Evolutionary conservation across 1,284 basidiomycete genomes (phyloP), one percentile per base, ranked within the genome.

Genomic region (Porodaedalea pini): DNA sequence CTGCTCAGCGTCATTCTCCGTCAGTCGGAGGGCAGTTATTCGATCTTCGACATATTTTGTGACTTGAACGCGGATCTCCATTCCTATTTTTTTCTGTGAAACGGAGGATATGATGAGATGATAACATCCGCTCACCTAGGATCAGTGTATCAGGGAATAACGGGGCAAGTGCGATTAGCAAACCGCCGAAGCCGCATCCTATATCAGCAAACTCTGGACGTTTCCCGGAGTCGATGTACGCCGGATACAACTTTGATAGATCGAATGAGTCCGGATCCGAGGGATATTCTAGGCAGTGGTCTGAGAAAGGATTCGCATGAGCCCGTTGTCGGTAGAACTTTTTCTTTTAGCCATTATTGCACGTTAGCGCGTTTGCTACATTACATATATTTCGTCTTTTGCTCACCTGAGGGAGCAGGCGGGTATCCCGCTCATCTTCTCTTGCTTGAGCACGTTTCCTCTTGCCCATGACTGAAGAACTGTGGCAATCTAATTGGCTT

Each of bases 221-320:
- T 68, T 86, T 86, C 21, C 74, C 77, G 4, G 79, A 70, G 43
- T 66, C 73, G 19, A 77, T 71, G 70, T 86, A 89, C 36, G 81
- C 78, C 2, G 96, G 96, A 72, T 88, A 99, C 72, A 97, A 92
- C 15, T 75, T 72, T 8, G 78, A 74, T 94, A 95, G 98, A 73
- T 97, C 86, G 75, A 97, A 88, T 55, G 78, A 73, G 17, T 77
- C 72, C 0, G 96, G 95, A 8, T 84, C 82, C n/a, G 81, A 62
- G 0, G 97, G 97, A 70, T 98, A 99, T 62, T 88, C 86, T 51
- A 99, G 82, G 23, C 85, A 80, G 73, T 99, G 97, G 72, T 99
- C 97, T 11, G 92, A 92, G 73, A 99, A 98, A 1, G 96, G 96
- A 71, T 99, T 99, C 5, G 96, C 95, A 70, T 99, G 96, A 2